These are phyloP conservation scores for Fragilariopsis cylindrus DNA, from an alignment of 108 stramenopile genomes.

Conservation along the genomic window DNA sequence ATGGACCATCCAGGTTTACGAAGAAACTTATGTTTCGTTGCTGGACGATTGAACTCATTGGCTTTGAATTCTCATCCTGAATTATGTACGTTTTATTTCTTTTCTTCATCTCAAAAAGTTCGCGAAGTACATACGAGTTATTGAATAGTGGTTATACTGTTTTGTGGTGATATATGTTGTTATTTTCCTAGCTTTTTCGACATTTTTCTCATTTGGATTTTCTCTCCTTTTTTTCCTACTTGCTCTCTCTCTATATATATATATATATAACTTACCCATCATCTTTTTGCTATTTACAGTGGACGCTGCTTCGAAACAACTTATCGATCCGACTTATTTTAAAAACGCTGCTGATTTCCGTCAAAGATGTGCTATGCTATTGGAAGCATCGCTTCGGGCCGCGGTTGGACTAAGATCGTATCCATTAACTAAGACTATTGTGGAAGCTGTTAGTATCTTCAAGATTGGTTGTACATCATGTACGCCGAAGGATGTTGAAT, in stretches of 20 bases:
- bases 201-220: not conserved
- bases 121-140: too few relatives aligned
- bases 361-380: slow-evolving; percentile 59
- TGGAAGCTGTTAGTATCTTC: slow-evolving; percentile 79
- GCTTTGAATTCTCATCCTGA: slow-evolving; percentile 78
- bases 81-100: slow-evolving; percentile 44
- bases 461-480: slow-evolving; percentile 61
- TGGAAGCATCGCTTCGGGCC: slow-evolving; percentile 70
- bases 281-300: slow-evolving; percentile 26
- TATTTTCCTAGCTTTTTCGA: not conserved
- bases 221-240: slow-evolving; percentile 13
- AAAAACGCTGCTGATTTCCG: slow-evolving; percentile 67
- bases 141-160: slow-evolving; percentile 1
- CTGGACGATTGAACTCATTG: slow-evolving; percentile 68
- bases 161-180: not conserved
- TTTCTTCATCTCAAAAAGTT: not conserved
- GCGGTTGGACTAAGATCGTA: slow-evolving; percentile 58
- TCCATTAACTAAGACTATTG: slow-evolving; percentile 56
- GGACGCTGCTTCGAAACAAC: slow-evolving; percentile 56
- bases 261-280: not conserved
- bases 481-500: slow-evolving; percentile 35
- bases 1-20: slow-evolving; percentile 69
- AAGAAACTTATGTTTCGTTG: slow-evolving; percentile 74
- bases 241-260: too few relatives aligned
- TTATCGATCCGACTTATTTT: slow-evolving; percentile 84